These are phyloP conservation scores for Ceratocystis alfenasii DNA, from an alignment of 2,329 filamentous ascomycete genomes.

Conservation along the genomic window DNA sequence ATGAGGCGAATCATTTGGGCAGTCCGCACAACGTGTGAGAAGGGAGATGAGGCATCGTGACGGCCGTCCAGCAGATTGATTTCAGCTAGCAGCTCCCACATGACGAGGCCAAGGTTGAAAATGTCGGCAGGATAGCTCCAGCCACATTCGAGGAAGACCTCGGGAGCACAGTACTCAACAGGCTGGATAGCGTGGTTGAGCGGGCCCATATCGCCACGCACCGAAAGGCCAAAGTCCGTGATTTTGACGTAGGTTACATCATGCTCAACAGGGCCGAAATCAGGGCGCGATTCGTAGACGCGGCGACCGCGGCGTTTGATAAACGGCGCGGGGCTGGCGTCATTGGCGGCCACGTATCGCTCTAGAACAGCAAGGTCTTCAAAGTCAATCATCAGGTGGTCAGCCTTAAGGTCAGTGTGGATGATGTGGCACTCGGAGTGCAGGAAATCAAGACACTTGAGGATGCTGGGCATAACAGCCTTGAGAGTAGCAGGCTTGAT, in stretches of 20 bases:
- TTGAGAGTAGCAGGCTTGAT: constrained; percentile 31
- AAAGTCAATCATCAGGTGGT: constrained; percentile 25
- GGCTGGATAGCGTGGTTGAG: constrained; percentile 27
- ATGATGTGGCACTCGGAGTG: constrained; percentile 35
- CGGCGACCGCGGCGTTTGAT: constrained; percentile 25
- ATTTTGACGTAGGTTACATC: constrained; percentile 23
- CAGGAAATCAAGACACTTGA: constrained; percentile 33
- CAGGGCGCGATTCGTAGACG: constrained; percentile 23
- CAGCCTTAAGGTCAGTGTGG: constrained; percentile 37
- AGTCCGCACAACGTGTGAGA: constrained; percentile 26
- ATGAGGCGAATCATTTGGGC: constrained; percentile 28
- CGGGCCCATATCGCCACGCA: constrained; percentile 24
- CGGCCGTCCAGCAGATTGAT: constrained; percentile 26
- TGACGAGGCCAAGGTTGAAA: constrained; percentile 27
- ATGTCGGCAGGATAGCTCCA: constrained; percentile 29
- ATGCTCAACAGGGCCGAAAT: constrained; percentile 25
- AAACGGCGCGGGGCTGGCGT: constrained; percentile 25
- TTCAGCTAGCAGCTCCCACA: constrained; percentile 28
- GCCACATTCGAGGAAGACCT: constrained; percentile 27
- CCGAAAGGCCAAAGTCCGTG: constrained; percentile 27
- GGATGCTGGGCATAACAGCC: constrained; percentile 28
- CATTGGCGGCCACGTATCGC: constrained; percentile 25
- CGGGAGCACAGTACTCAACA: constrained; percentile 28
- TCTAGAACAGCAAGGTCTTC: constrained; percentile 25
- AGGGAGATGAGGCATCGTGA: constrained; percentile 22